Conservation (phyloP, 225 moss, liverwort and hornwort genomes). For the Polytrichum commune region DNA sequence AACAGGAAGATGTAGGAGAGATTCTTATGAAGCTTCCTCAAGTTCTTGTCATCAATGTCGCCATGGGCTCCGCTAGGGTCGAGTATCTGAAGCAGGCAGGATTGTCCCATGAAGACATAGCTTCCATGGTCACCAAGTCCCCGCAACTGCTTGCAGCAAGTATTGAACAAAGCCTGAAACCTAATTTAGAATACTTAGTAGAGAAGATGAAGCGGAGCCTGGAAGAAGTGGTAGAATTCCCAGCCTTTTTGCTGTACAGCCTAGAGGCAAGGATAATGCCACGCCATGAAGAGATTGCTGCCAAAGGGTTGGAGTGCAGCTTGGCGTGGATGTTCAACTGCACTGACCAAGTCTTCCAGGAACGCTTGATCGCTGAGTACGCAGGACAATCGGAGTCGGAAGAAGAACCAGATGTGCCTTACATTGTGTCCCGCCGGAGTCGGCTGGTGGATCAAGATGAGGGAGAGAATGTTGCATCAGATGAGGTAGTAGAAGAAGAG, state of each 20-base stretch:
- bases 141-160: constrained; percentile 73
- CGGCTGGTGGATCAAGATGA: constrained; percentile 12
- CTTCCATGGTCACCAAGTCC: constrained; percentile 58
- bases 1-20: constrained; percentile 39
- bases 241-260: constrained; percentile 57
- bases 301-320: constrained; percentile 60
- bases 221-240: constrained; percentile 66
- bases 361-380: constrained; percentile 40
- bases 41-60: constrained; percentile 69
- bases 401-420: constrained; percentile 22
- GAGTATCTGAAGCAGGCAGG: constrained; percentile 59
- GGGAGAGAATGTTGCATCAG: constrained; percentile 4
- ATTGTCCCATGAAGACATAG: constrained; percentile 52
- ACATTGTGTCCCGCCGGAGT: constrained; percentile 15
- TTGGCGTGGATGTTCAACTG: constrained; percentile 86
- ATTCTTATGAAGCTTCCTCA: constrained; percentile 74
- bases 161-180: constrained; percentile 53
- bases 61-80: constrained; percentile 59
- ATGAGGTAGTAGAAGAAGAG: background rate
- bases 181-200: constrained; percentile 51
- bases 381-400: constrained; percentile 13
- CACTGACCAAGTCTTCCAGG: constrained; percentile 56
- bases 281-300: constrained; percentile 44
- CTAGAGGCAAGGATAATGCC: constrained; percentile 67
- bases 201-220: constrained; percentile 55